Evolutionary conservation across 352 stramenopile species (phyloP), one percentile per base, ranked within the genome.

Genomic region (Blastocystis sp.): DNA sequence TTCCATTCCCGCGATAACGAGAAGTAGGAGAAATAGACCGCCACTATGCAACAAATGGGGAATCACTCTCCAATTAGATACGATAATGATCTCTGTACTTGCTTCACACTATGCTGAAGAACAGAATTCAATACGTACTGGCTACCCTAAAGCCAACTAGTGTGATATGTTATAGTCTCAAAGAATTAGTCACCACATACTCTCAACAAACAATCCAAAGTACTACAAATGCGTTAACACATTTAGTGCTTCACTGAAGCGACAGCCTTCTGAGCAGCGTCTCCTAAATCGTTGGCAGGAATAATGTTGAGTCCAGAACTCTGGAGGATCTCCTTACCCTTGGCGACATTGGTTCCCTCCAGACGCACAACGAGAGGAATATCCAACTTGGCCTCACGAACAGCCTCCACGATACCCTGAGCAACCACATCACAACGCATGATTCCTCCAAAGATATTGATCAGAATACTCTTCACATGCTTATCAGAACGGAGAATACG

Each of bases 361-460:
- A 99, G 92, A 90, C 96, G 93, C 88, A 99, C 97, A 66, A 99
- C 94, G 75, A 99, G 93, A 42, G 96, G 96, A 91, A 98, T 98
- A 88, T 95, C 94, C 54, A 99, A 91, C 27, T 94, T 95, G 88
- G 98, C 91, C 88, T 97, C 93, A 90, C 97, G 96, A 74, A 93
- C 94, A 61, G 95, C 95, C 74, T 95, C 94, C 77, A 98, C 95
- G 80, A 99, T 97, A 73, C 96, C 96, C 21, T 92, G 92, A 11
- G 93, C 93, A 88, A 98, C 98, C 35, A 98, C 93, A 90, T 98
- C 95, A 89, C 95, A 98, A 80, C 94, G 92, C 95, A 99, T 98
- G 91, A 99, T 98, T 65, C 96, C 96, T 69, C 96, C 96, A 89
- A 99, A 99, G 87, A 99, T 98, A 91, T 99, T 99, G 63, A 99